Conservation (phyloP, 2,329 filamentous ascomycete genomes). For the Seiridium unicorne region DNA sequence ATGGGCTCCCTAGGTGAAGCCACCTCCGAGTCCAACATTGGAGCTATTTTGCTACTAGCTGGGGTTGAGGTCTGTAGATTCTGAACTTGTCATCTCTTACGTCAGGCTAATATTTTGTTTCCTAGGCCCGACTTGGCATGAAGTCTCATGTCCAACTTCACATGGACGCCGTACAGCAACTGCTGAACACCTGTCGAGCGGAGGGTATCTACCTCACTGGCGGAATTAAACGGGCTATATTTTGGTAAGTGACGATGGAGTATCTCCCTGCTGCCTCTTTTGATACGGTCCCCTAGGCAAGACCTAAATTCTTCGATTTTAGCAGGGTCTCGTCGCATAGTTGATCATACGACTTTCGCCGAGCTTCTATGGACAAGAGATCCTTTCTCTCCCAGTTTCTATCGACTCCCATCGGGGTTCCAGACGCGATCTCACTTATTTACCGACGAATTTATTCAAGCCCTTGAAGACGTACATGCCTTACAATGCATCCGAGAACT, state of each 20-base stretch:
- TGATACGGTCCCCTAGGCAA: slow-evolving; percentile 29
- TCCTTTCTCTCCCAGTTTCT: slow-evolving; percentile 24
- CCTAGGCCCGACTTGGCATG: slow-evolving; percentile 35
- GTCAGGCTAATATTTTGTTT: slow-evolving; percentile 8
- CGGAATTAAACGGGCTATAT: slow-evolving; percentile 39
- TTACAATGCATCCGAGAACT: slow-evolving; percentile 36
- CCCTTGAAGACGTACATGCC: slow-evolving; percentile 36
- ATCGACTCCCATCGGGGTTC: slow-evolving; percentile 33
- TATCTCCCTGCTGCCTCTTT: slow-evolving; percentile 8
- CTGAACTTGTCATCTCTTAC: background rate
- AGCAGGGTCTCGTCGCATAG: slow-evolving; percentile 34
- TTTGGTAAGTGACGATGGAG: slow-evolving; percentile 14
- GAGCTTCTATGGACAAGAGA: slow-evolving; percentile 39
- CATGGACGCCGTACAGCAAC: slow-evolving; percentile 33
- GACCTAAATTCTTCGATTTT: slow-evolving; percentile 39
- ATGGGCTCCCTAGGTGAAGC: slow-evolving; percentile 25
- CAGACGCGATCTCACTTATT: slow-evolving; percentile 21
- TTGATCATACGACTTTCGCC: slow-evolving; percentile 37
- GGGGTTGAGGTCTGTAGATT: slow-evolving; percentile 35
- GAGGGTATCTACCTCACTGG: slow-evolving; percentile 28
- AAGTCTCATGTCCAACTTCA: slow-evolving; percentile 38
- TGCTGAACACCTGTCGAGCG: slow-evolving; percentile 31
- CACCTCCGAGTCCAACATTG: slow-evolving; percentile 35
- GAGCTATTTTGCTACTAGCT: slow-evolving; percentile 39
- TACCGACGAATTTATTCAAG: slow-evolving; percentile 27